These are phyloP conservation scores for Chiua virens DNA, from an alignment of 768 basidiomycete genomes.

Conservation along the genomic window DNA sequence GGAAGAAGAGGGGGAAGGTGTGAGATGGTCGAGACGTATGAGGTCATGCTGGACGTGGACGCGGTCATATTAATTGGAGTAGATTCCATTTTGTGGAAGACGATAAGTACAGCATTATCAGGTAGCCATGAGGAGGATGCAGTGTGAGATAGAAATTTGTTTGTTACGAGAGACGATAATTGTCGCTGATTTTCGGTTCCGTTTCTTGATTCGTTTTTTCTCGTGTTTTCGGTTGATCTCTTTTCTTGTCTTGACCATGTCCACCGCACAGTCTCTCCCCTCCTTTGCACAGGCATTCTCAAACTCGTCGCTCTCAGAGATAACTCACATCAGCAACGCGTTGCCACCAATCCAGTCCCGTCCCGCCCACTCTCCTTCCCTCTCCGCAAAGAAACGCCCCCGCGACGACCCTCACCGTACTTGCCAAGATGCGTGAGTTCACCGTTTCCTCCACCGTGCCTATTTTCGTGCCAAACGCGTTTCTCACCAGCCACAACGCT, in stretches of 20 bases:
- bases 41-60: constrained; percentile 5
- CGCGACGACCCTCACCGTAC: constrained; percentile 43
- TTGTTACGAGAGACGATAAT: constrained; percentile 1
- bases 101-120: neutral
- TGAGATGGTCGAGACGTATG: neutral
- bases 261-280: constrained; percentile 63
- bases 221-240: neutral
- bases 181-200: constrained; percentile 16
- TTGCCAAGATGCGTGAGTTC: constrained; percentile 53
- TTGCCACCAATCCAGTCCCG: constrained; percentile 64
- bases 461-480: constrained; percentile 11
- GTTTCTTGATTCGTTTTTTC: neutral
- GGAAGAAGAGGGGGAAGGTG: constrained; percentile 43
- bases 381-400: constrained; percentile 42
- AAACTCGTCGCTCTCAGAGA: constrained; percentile 50
- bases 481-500: constrained; percentile 19
- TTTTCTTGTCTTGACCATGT: constrained; percentile 33
- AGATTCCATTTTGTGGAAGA: constrained; percentile 18
- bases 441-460: neutral
- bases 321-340: constrained; percentile 51
- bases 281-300: constrained; percentile 80
- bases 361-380: constrained; percentile 36
- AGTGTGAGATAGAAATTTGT: no score
- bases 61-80: constrained; percentile 9
- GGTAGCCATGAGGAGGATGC: constrained; percentile 4